Evolutionary conservation across 2,329 filamentous ascomycete species (phyloP).

Genomic region (Ophiobolus disseminans): DNA sequence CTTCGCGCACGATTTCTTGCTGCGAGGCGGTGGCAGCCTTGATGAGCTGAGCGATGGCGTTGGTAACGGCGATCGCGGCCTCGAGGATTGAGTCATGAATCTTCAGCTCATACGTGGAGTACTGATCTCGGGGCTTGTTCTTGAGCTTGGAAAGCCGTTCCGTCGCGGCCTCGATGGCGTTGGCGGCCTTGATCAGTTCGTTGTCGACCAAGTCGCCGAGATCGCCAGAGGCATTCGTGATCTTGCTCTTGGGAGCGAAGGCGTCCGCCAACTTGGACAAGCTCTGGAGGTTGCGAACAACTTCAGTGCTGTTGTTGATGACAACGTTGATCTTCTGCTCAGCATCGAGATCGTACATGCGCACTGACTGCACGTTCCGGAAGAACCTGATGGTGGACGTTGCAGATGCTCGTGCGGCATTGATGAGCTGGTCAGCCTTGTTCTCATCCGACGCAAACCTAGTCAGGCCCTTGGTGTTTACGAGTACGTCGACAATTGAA

Average conservation of each 20-base stretch:
- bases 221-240: conserved; percentile 80
- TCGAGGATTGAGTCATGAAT: conserved; percentile 96
- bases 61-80: conserved; percentile 90
- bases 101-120: conserved; percentile 93
- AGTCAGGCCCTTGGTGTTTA: conserved; percentile 94
- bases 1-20: conserved; percentile 94
- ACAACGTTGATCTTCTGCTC: conserved; percentile 96
- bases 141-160: conserved; percentile 88
- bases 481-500: conserved; percentile 89
- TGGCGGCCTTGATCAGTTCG: conserved; percentile 90
- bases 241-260: conserved; percentile 88
- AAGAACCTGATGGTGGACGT: conserved; percentile 92
- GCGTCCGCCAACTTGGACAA: conserved; percentile 92
- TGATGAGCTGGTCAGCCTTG: conserved; percentile 85
- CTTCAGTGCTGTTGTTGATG: conserved; percentile 95
- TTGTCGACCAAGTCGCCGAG: conserved; percentile 90
- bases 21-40: conserved; percentile 92
- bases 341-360: conserved; percentile 86
- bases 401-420: conserved; percentile 82
- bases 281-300: conserved; percentile 90
- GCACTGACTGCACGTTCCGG: conserved; percentile 90
- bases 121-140: conserved; percentile 95
- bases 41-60: conserved; percentile 91
- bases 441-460: conserved; percentile 95
- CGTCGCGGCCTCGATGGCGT: conserved; percentile 91